Base-by-base conservation (phyloP, 441 rosid species). In the Populus hybrid region DNA sequence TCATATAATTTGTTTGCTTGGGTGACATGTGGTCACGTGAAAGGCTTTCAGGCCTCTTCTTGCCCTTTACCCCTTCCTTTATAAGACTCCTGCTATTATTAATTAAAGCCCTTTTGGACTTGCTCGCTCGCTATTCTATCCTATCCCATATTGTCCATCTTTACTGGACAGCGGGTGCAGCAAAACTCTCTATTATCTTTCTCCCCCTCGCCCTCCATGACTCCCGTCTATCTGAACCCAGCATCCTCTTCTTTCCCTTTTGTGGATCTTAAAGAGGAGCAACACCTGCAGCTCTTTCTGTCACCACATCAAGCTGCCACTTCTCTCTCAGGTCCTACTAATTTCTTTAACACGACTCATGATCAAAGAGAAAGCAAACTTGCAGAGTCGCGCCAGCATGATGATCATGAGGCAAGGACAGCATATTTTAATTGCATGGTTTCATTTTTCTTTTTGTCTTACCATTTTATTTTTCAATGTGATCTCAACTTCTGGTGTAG, bases 11-110 rank as follows among this genome's bases (percentile, higher is more conserved):
- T 82, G 85, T 82, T 82, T 83, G 80, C 77, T 76, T 81, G 87
- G 87, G 84, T 63, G 81, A 84, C 83, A 79, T 72, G 83, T 72
- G 74, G 80, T 87, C 92, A 86, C 90, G 92, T 82, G 92, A 89
- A 84, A 76, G 82, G 64, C 81, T 83, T 82, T 69, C 81, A 73
- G 69, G 81, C 86, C 85, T 75, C 83, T 82, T 42, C 42, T 45
- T 70, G 31, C 68, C 64, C 70, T 40, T 38, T 28, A 26, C 7
- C 78, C 45, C 10, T 42, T 21, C 53, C 71, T 78, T 66, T 68
- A 40, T 69, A 78, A 65, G 31, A 50, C 67, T 45, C 75, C 35
- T 35, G 23, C 42, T 23, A 29, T 61, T 40, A 33, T 61, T 69
- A 14, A 74, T 73, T 69, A 69, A 24, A 29, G 45, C 64, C 50